These are phyloP conservation scores for Boletus coffeatus DNA, from an alignment of 1,284 basidiomycete genomes.

Conservation along the genomic window DNA sequence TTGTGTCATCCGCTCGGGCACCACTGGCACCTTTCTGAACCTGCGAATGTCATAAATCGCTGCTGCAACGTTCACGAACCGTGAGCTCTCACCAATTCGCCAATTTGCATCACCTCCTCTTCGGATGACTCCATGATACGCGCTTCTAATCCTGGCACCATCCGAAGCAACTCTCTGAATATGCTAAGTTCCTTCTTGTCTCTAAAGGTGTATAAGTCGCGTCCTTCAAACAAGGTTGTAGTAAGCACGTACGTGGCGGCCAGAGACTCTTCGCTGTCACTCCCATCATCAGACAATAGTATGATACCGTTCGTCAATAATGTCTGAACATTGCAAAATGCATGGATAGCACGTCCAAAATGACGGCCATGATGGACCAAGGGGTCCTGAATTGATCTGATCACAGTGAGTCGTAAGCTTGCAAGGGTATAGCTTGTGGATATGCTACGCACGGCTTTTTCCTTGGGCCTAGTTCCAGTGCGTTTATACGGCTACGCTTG, in stretches of 20 bases:
- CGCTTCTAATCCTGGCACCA: neutral
- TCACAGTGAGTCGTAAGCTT: neutral
- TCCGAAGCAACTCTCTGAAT: neutral
- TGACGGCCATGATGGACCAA: neutral
- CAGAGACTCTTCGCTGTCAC: neutral
- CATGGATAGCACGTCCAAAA: neutral
- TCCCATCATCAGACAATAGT: neutral
- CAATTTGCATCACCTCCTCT: neutral
- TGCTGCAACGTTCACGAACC: neutral
- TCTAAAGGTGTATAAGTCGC: neutral
- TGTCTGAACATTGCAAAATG: no score
- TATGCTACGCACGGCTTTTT: neutral
- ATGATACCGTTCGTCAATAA: neutral
- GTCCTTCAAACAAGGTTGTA: neutral
- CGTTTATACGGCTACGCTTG: neutral
- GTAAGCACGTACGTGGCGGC: neutral
- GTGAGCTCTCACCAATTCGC: neutral
- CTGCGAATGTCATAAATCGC: neutral
- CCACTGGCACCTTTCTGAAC: neutral
- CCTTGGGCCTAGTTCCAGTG: neutral
- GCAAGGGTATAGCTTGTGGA: neutral
- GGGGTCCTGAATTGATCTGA: neutral
- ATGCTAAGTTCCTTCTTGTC: neutral
- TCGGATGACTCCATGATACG: neutral
- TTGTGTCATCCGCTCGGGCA: neutral